These are phyloP conservation scores for Chlamydomonas incerta DNA, from an alignment of 139 green algal species.

Conservation along the genomic window DNA sequence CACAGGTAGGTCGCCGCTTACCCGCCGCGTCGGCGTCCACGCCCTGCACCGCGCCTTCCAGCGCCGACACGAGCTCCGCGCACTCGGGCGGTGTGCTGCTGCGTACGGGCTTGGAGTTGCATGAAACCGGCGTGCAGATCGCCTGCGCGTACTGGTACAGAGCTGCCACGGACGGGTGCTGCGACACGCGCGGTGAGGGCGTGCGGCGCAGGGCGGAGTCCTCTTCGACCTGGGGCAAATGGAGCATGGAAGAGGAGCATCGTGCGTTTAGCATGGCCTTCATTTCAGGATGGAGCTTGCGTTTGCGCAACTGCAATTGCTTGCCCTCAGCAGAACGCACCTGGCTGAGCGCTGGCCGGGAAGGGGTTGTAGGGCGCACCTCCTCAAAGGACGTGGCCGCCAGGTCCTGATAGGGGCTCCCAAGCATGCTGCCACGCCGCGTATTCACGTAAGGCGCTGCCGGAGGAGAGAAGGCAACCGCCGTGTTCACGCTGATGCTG, in stretches of 20 bases:
- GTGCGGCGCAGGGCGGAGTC: not conserved
- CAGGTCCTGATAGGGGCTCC: too few species aligned
- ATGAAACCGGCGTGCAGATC: not conserved
- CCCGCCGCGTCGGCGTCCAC: not conserved
- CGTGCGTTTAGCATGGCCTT: not conserved
- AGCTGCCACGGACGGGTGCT: not conserved
- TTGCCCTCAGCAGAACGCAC: not conserved
- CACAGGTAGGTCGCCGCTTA: not conserved
- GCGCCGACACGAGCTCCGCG: not conserved
- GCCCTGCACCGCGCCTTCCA: not conserved
- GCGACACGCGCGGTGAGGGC: not conserved
- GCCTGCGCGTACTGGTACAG: slow-evolving; percentile 23
- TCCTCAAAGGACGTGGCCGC: not conserved
- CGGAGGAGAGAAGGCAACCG: not conserved
- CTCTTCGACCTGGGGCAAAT: not conserved
- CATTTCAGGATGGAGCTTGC: not conserved
- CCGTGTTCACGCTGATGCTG: not conserved
- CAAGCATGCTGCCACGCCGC: not conserved
- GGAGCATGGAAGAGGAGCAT: too few species aligned
- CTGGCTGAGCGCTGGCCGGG: not conserved
- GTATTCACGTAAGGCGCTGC: not conserved
- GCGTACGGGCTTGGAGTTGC: not conserved
- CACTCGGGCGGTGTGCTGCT: not conserved
- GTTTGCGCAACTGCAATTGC: not conserved
- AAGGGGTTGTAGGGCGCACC: not conserved